phyloP scores from a whole-genome alignment of 352 stramenopile genomes.

The Thalassiosira livingstoniorum region DNA sequence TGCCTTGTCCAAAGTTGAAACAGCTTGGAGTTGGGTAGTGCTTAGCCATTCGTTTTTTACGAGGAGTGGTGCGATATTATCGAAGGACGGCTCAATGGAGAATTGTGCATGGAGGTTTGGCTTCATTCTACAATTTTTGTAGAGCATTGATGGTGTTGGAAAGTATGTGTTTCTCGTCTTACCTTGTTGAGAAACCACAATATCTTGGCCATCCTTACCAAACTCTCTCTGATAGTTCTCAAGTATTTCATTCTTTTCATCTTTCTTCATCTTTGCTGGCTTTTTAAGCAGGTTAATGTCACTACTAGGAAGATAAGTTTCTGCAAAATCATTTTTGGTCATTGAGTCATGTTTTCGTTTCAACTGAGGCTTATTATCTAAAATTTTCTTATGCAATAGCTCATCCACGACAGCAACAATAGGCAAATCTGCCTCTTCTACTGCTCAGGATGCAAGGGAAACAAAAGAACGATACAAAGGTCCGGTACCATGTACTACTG shows the following conservation, averaged over 20 bases:
- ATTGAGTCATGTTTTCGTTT: too few species aligned
- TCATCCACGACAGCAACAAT: not conserved
- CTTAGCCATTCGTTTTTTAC: not conserved
- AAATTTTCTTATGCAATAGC: not conserved
- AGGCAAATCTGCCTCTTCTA: not conserved
- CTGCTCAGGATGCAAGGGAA: not conserved
- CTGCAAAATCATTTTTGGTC: not conserved
- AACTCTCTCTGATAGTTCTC: not conserved
- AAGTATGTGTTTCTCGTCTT: not conserved
- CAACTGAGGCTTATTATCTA: not conserved
- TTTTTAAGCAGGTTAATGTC: not conserved
- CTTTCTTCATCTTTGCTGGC: not conserved
- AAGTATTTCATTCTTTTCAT: not conserved
- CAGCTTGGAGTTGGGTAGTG: not conserved
- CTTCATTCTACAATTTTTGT: not conserved
- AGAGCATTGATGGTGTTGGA: not conserved
- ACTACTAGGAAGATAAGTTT: not conserved
- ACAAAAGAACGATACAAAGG: too few species aligned
- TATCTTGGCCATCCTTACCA: not conserved
- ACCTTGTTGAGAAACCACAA: not conserved
- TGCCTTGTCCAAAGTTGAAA: not conserved
- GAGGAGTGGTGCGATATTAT: not conserved
- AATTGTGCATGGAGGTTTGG: not conserved
- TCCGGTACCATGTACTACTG: too few species aligned
- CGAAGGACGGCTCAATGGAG: not conserved